phyloP scores from a whole-genome alignment of 768 basidiomycete species.

The Russula griseocarnosa region DNA sequence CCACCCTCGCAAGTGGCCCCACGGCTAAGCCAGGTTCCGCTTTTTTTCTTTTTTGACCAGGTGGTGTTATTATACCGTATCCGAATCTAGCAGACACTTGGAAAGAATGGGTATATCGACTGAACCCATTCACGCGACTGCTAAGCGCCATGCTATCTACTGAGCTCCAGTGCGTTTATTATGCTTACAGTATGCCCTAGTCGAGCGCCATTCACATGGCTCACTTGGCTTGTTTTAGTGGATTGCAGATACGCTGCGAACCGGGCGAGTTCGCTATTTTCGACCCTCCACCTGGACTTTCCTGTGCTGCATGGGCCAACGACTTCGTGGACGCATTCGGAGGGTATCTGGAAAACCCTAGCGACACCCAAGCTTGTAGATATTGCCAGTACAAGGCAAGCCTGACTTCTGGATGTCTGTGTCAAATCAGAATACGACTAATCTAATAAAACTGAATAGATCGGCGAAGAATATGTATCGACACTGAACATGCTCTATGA shows the following conservation, averaged over 20 bases:
- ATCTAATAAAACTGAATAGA: conserved; percentile 27
- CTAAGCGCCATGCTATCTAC: conserved; percentile 72
- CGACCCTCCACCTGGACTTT: conserved; percentile 67
- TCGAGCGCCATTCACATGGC: background rate
- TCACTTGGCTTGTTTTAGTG: conserved; percentile 37
- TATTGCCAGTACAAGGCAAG: conserved; percentile 69
- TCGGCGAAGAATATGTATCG: conserved; percentile 66
- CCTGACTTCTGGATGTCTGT: background rate
- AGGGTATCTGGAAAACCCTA: conserved; percentile 69
- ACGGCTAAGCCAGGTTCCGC: background rate
- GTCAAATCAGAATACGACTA: background rate
- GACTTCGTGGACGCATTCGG: conserved; percentile 58
- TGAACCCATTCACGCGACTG: conserved; percentile 66
- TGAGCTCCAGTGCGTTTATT: conserved; percentile 56
- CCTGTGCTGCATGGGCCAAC: conserved; percentile 63
- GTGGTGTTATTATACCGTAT: conserved; percentile 71
- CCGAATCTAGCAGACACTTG: conserved; percentile 62
- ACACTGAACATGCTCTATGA: conserved; percentile 62
- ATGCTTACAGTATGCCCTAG: too few relatives aligned
- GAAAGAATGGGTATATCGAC: conserved; percentile 73
- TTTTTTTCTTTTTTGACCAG: background rate
- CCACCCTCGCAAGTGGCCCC: background rate
- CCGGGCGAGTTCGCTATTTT: conserved; percentile 67
- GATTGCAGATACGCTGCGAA: conserved; percentile 60
- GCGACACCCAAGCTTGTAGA: conserved; percentile 55